A percentile compares a stretch with the other conserved stretches of the same genome.
Conservation (phyloP, 306 rosid genomes). For the Styphnolobium japonicum region DNA sequence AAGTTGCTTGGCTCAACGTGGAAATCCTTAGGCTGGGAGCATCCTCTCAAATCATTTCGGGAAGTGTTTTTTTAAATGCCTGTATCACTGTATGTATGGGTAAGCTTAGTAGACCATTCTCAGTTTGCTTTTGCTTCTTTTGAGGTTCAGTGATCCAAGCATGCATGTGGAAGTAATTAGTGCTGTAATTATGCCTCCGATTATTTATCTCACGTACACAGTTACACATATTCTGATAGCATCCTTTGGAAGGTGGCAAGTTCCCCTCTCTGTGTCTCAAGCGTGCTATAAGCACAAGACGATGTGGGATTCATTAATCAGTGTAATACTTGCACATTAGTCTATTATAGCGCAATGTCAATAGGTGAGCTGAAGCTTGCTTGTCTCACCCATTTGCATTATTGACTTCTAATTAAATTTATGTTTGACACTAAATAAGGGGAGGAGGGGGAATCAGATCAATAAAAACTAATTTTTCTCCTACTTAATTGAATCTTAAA, state of each 20-base stretch:
- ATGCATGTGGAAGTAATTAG: constrained; percentile 61
- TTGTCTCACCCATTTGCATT: background rate
- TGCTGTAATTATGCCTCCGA: constrained; percentile 42
- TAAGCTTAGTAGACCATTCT: background rate
- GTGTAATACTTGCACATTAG: background rate
- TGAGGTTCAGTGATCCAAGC: constrained; percentile 36
- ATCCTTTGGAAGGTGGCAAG: constrained; percentile 32
- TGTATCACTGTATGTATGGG: background rate
- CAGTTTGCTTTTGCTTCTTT: constrained; percentile 32
- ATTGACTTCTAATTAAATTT: background rate
- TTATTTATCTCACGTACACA: constrained; percentile 26
- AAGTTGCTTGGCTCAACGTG: constrained; percentile 26
- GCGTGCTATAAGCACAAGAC: constrained; percentile 11
- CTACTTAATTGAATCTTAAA: background rate
- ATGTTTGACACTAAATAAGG: too few species aligned
- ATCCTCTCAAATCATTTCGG: constrained; percentile 28
- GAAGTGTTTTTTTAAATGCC: background rate
- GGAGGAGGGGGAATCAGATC: too few species aligned
- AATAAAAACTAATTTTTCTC: background rate
- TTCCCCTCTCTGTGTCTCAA: constrained; percentile 23
- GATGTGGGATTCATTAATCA: constrained; percentile 34
- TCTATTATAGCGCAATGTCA: constrained; percentile 5
- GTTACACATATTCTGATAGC: constrained; percentile 12
- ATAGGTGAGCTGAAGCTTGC: background rate
- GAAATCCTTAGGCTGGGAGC: constrained; percentile 33